phyloP scores from a whole-genome alignment of 106 monocot species.

The Platanthera guangdongensis region DNA sequence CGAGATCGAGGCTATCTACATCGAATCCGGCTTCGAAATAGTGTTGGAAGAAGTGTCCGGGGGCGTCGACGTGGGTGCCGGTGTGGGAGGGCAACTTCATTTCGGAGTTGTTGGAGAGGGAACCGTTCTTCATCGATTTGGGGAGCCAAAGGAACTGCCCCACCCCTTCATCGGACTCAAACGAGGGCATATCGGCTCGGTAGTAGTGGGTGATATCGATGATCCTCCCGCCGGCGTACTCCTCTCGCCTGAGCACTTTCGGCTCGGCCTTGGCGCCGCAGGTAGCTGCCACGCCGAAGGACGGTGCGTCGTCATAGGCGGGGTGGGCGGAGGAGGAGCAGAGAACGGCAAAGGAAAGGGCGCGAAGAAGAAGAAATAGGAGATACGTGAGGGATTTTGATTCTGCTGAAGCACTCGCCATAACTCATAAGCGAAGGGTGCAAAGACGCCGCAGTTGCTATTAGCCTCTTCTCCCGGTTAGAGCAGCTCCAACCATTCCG shows the following conservation, averaged over 20 bases:
- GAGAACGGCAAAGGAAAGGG: background rate
- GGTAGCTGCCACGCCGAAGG: constrained; percentile 7
- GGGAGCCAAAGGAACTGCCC: constrained; percentile 70
- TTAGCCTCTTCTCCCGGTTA: too few relatives aligned
- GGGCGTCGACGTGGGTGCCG: constrained; percentile 94
- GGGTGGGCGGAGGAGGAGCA: constrained; percentile 20
- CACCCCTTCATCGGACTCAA: constrained; percentile 38
- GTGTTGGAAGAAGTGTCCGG: constrained; percentile 77
- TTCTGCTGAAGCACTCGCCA: too few relatives aligned
- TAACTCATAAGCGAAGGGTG: too few relatives aligned
- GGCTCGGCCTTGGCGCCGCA: constrained; percentile 13
- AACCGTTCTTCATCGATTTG: constrained; percentile 74
- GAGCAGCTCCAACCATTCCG: too few relatives aligned
- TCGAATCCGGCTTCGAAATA: constrained; percentile 94
- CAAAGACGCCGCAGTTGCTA: too few relatives aligned
- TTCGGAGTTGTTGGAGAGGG: constrained; percentile 50
- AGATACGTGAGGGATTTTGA: background rate
- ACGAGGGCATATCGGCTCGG: constrained; percentile 63
- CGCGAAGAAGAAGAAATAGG: background rate
- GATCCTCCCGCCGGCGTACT: constrained; percentile 72
- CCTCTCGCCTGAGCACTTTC: constrained; percentile 36
- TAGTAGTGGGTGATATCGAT: constrained; percentile 80
- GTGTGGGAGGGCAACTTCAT: constrained; percentile 61
- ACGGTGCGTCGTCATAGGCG: background rate
- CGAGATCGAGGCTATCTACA: constrained; percentile 80